Evolutionary conservation across 805 yeast genomes (phyloP).

Genomic region (Candida glaebosa): DNA sequence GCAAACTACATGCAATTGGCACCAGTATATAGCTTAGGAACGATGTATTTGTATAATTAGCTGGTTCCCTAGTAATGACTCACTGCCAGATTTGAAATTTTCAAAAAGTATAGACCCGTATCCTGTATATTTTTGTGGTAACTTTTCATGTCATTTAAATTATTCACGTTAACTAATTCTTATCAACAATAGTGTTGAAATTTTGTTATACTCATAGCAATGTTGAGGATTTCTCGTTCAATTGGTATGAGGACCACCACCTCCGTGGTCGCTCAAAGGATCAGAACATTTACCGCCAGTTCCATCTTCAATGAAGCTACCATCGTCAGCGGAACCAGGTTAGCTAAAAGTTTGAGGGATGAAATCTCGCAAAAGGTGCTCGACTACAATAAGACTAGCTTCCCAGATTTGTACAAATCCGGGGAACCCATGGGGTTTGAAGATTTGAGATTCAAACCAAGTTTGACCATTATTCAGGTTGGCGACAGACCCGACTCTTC

Average conservation of each 20-base stretch:
- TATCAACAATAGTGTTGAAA: neutral
- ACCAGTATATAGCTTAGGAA: no score
- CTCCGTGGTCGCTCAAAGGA: neutral
- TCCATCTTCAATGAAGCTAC: conserved; percentile 25
- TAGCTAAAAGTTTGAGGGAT: conserved; percentile 35
- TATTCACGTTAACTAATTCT: neutral
- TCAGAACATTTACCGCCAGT: conserved; percentile 2
- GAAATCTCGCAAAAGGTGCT: conserved; percentile 39
- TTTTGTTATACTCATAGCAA: neutral
- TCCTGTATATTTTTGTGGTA: conserved; percentile 1
- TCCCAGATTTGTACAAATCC: conserved; percentile 5
- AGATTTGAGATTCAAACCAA: conserved; percentile 56
- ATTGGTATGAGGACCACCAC: neutral
- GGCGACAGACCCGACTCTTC: conserved; percentile 76
- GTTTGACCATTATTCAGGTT: conserved; percentile 68
- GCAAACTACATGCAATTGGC: neutral
- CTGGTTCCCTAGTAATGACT: no score
- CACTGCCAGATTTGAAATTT: neutral
- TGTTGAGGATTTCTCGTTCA: neutral
- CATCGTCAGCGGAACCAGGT: conserved; percentile 40
- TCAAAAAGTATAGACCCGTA: conserved; percentile 6
- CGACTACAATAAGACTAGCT: conserved; percentile 30
- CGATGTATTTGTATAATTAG: no score
- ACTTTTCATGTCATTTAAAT: neutral
- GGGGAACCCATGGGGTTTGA: conserved; percentile 15